Percentiles rank a stretch among this genome's conserved stretches.
Conservation (phyloP, 169 alveolate species). For the Eimeria nieschulzi region DNA sequence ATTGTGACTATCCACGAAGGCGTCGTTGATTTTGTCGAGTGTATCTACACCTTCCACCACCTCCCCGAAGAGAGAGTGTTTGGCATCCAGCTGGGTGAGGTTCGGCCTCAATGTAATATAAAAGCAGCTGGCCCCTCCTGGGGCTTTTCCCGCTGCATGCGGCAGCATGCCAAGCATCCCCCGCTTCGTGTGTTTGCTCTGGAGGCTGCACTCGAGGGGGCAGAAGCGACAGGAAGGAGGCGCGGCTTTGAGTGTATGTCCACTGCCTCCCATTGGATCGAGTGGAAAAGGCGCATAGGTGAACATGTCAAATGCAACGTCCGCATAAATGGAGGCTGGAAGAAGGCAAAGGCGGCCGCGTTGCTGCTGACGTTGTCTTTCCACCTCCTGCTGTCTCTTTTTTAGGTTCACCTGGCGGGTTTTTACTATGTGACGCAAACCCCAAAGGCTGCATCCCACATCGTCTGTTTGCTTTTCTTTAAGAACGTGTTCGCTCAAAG, state of each 20-base stretch:
- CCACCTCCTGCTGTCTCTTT: neutral
- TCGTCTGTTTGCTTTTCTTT: conserved; percentile 68
- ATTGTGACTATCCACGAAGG: conserved; percentile 85
- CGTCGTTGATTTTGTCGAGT: conserved; percentile 83
- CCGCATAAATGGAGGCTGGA: conserved; percentile 37
- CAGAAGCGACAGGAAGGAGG: conserved; percentile 62
- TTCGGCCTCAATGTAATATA: conserved; percentile 88
- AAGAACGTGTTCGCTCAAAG: conserved; percentile 67
- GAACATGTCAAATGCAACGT: neutral
- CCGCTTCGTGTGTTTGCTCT: neutral
- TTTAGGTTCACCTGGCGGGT: neutral
- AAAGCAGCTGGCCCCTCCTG: conserved; percentile 82
- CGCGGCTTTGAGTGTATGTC: neutral
- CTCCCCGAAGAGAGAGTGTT: conserved; percentile 90
- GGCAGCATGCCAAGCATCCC: conserved; percentile 72
- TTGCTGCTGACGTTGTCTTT: neutral
- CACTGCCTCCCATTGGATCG: neutral
- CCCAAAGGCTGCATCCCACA: conserved; percentile 68
- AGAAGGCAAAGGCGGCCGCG: conserved; percentile 7
- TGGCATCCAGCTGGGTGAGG: conserved; percentile 81
- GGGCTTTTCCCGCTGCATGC: conserved; percentile 20
- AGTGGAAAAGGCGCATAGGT: neutral
- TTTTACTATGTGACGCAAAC: conserved; percentile 25
- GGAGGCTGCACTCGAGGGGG: conserved; percentile 2
- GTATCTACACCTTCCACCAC: conserved; percentile 87